phyloP scores from a whole-genome alignment of 1,139 yeast species.

The Entelexis paramagnoliae region DNA sequence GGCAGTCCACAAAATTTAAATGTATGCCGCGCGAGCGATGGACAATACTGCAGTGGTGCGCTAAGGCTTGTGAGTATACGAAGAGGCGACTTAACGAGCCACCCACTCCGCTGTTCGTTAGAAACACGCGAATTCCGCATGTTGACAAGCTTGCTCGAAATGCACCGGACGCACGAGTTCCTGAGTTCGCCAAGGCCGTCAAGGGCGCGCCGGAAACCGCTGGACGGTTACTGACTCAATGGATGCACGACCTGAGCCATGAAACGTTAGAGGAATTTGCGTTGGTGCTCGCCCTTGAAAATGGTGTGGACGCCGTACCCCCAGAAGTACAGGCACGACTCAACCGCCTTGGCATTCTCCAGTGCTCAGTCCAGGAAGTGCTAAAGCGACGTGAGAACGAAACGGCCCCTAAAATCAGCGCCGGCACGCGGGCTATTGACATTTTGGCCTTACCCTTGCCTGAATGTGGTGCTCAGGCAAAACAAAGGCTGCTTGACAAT shows the following conservation, averaged over 20 bases:
- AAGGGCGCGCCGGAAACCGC: not conserved
- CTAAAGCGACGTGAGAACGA: too few relatives aligned
- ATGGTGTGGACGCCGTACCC: not conserved
- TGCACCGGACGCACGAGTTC: slow-evolving; percentile 9
- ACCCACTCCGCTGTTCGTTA: not conserved
- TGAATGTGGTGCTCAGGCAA: not conserved
- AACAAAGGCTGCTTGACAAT: not conserved
- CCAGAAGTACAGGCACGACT: not conserved
- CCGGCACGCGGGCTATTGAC: not conserved
- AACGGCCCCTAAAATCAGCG: not conserved
- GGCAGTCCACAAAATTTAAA: not conserved
- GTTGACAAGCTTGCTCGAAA: slow-evolving; percentile 9
- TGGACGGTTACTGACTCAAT: not conserved
- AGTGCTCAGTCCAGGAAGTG: not conserved
- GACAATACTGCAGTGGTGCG: slow-evolving; percentile 16
- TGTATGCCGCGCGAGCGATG: slow-evolving; percentile 4
- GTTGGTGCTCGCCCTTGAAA: not conserved
- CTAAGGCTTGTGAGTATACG: slow-evolving; percentile 2
- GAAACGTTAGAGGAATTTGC: slow-evolving; percentile 14
- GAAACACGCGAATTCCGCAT: slow-evolving; percentile 7
- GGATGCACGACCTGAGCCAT: not conserved
- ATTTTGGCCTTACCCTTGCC: slow-evolving; percentile 3
- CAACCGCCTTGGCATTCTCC: not conserved
- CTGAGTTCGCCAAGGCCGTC: not conserved
- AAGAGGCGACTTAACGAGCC: not conserved